phyloP scores from a whole-genome alignment of 2,329 filamentous ascomycete species.

The Beauveria asiatica region DNA sequence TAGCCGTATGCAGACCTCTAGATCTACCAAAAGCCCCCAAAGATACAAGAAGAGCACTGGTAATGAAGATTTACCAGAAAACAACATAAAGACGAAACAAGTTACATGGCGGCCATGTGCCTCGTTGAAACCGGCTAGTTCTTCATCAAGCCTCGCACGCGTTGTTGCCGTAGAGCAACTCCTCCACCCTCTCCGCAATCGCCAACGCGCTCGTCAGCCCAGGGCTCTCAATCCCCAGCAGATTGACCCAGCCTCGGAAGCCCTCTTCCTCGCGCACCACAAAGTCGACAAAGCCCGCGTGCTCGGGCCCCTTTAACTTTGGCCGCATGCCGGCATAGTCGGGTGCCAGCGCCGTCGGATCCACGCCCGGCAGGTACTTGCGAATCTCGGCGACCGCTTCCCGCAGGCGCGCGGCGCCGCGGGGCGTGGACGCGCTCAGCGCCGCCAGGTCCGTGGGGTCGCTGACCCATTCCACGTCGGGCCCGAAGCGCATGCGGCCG shows the following conservation, averaged over 20 bases:
- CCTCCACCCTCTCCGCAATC: slow-evolving; percentile 67
- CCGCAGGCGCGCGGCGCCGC: slow-evolving; percentile 49
- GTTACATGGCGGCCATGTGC: too few species aligned
- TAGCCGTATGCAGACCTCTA: background rate
- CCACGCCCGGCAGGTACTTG: slow-evolving; percentile 68
- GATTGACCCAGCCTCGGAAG: slow-evolving; percentile 74
- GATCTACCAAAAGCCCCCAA: background rate
- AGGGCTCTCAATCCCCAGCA: slow-evolving; percentile 88
- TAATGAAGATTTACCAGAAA: too few species aligned
- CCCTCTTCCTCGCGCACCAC: slow-evolving; percentile 69
- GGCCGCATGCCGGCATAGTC: slow-evolving; percentile 92
- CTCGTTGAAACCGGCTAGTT: background rate
- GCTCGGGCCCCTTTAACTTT: slow-evolving; percentile 58
- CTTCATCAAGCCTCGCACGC: background rate
- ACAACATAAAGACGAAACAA: too few species aligned
- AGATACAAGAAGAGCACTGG: background rate
- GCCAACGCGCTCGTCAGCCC: slow-evolving; percentile 81
- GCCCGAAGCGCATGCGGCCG: slow-evolving; percentile 81
- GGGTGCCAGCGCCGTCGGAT: slow-evolving; percentile 55
- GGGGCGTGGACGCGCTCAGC: background rate
- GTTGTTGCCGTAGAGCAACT: slow-evolving; percentile 35
- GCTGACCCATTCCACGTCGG: slow-evolving; percentile 90
- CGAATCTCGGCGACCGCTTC: slow-evolving; percentile 67
- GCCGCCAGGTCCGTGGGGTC: slow-evolving; percentile 60
- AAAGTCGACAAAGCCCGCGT: slow-evolving; percentile 75